A percentile compares a stretch with the other conserved stretches of the same genome.
Evolutionary conservation across 75 land plant genomes (phyloP).

Genomic region (Larix kaempferi): DNA sequence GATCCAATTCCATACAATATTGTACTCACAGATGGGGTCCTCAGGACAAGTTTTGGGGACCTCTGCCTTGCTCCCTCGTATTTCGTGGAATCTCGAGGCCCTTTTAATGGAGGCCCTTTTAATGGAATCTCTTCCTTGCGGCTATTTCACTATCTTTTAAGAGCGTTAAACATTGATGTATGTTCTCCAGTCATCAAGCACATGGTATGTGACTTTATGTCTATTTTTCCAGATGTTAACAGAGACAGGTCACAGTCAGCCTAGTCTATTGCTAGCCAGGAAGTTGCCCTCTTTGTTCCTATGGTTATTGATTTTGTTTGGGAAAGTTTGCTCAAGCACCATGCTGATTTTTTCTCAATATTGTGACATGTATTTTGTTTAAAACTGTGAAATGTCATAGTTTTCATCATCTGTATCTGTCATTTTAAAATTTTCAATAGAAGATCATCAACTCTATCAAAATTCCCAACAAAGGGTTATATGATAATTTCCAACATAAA

Average conservation of each 20-base stretch:
- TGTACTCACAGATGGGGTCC: background rate
- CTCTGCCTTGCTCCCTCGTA: background rate
- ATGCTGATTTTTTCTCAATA: too few species aligned
- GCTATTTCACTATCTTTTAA: background rate
- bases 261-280: background rate
- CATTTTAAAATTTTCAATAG: background rate
- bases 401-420: too few species aligned
- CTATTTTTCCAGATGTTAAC: background rate
- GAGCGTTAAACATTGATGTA: background rate
- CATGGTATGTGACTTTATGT: background rate
- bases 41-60: background rate
- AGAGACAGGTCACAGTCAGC: background rate
- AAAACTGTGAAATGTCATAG: too few species aligned
- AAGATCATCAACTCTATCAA: too few species aligned
- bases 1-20: background rate
- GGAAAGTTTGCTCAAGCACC: too few species aligned
- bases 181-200: background rate
- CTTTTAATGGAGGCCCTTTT: too few species aligned
- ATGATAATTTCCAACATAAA: too few species aligned
- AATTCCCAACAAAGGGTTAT: too few species aligned
- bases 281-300: too few species aligned
- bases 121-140: too few species aligned
- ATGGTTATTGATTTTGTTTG: too few species aligned
- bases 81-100: background rate
- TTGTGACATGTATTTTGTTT: too few species aligned